These are phyloP conservation scores for Leucaena leucocephala DNA, from an alignment of 306 rosid species.

Conservation along the genomic window DNA sequence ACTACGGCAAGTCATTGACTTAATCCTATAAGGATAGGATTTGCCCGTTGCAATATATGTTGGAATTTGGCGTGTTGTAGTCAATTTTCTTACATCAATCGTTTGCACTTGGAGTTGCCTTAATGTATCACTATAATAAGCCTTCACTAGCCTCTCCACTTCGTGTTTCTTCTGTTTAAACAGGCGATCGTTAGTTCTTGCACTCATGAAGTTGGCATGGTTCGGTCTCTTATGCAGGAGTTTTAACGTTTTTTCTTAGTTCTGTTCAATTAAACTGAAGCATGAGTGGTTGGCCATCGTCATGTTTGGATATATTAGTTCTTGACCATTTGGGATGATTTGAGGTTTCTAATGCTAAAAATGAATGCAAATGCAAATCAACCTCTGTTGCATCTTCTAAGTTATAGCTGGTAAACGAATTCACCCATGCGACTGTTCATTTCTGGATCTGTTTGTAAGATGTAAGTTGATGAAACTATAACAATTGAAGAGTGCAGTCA, in stretches of 20 bases:
- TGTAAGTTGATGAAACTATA: conserved; percentile 18
- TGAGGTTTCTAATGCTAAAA: conserved; percentile 1
- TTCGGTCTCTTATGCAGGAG: background rate
- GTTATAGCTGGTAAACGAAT: background rate
- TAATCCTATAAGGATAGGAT: background rate
- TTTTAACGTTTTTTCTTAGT: background rate
- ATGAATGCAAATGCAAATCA: background rate
- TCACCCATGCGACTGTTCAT: conserved; percentile 4
- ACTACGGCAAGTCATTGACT: conserved; percentile 3
- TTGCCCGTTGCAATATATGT: background rate
- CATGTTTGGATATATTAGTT: background rate
- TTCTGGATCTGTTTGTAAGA: background rate
- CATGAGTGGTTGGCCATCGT: background rate
- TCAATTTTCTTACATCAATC: background rate
- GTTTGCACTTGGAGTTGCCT: background rate
- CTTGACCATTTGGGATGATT: conserved; percentile 5
- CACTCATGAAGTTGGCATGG: background rate
- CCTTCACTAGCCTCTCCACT: background rate
- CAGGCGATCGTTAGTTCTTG: background rate
- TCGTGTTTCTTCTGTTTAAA: conserved; percentile 4
- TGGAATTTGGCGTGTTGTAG: background rate
- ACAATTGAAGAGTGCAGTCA: background rate
- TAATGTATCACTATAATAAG: background rate
- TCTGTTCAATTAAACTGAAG: background rate
- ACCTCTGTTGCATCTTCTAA: background rate